Percentiles rank a stretch among this genome's conserved stretches.
Conservation (phyloP, 352 stramenopile species). For the Pythium aphanidermatum region DNA sequence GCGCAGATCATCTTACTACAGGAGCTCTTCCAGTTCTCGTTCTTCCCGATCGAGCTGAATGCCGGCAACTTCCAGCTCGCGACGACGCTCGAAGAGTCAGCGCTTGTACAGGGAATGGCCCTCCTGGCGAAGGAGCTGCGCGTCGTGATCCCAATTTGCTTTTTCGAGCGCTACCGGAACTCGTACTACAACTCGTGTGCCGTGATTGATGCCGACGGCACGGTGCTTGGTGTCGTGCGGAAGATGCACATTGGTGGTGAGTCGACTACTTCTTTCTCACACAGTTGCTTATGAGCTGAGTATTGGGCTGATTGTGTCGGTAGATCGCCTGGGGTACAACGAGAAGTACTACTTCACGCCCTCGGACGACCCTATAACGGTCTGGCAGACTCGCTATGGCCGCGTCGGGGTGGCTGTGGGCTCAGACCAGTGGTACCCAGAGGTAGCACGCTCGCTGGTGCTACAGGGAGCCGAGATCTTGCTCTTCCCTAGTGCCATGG, state of each 20-base stretch:
- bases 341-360: slow-evolving; percentile 93
- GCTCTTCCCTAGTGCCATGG: slow-evolving; percentile 77
- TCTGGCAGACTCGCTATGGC: slow-evolving; percentile 87
- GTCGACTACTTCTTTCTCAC: slow-evolving; percentile 1
- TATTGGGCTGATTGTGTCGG: background rate
- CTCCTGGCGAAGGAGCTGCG: slow-evolving; percentile 86
- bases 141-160: slow-evolving; percentile 90
- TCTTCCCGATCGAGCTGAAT: slow-evolving; percentile 90
- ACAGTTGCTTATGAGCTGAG: background rate
- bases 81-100: slow-evolving; percentile 76
- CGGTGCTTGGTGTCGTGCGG: slow-evolving; percentile 75
- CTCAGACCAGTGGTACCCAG: slow-evolving; percentile 91
- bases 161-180: slow-evolving; percentile 88
- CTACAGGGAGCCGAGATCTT: slow-evolving; percentile 87
- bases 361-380: slow-evolving; percentile 84
- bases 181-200: slow-evolving; percentile 92
- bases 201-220: slow-evolving; percentile 88
- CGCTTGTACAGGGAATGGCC: slow-evolving; percentile 84
- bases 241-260: slow-evolving; percentile 89
- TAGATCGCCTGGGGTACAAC: slow-evolving; percentile 87
- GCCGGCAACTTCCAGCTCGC: slow-evolving; percentile 85
- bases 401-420: slow-evolving; percentile 87
- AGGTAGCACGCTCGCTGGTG: slow-evolving; percentile 82
- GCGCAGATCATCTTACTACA: slow-evolving; percentile 89
- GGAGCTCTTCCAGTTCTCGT: slow-evolving; percentile 89